Evolutionary conservation across 2,329 filamentous ascomycete genomes (phyloP), one percentile per base, ranked within the genome.

Genomic region (Massarina eburnea): DNA sequence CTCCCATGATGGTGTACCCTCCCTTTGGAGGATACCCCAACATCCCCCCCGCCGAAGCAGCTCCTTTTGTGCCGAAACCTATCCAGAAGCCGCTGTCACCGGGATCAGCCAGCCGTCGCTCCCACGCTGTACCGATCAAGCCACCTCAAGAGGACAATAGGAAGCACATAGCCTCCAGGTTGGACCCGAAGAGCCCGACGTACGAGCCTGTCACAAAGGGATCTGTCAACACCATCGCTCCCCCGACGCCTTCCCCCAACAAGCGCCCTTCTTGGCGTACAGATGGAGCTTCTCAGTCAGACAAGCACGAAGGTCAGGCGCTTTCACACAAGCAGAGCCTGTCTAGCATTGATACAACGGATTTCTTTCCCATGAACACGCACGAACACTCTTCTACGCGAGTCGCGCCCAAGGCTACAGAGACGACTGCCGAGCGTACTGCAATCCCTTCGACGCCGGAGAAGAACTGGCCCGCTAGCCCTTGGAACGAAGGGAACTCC

Each of bases 351-450:
- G 66, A 68, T 39, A 73, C 70, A 6, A 67, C 63, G 18, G 70
- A 72, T 45, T 73, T 73, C 57, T 73, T 73, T 34, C 70, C 70
- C 8, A 66, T 54, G 8, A 72, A 72, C 37, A 67, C 70, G 8
- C 67, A 71, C 24, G 68, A 72, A 50, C 63, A 71, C 51, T 72
- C 69, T 10, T 64, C 64, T n/a, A 70, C 66, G 14, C 55, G 66
- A 24, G 40, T 64, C 15, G 64, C 64, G 4, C 66, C 66, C 3
- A 50, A 48, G 17, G 35, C 36, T 12, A 47, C 49, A 24, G 51
- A 52, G 15, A 39, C 42, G 10, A 52, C 51, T 26, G 52, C 44
- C 9, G 35, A 48, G 14, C 46, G 52, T 18, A 43, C 44, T 22
- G 43, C 35, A n/a, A 40, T 51, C n/a, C 62, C 64, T 8, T 54